A percentile compares a stretch with the other conserved stretches of the same genome.
These are phyloP conservation scores for Clathrospora elynae DNA, from an alignment of 2,329 filamentous ascomycete species.

Conservation along the genomic window DNA sequence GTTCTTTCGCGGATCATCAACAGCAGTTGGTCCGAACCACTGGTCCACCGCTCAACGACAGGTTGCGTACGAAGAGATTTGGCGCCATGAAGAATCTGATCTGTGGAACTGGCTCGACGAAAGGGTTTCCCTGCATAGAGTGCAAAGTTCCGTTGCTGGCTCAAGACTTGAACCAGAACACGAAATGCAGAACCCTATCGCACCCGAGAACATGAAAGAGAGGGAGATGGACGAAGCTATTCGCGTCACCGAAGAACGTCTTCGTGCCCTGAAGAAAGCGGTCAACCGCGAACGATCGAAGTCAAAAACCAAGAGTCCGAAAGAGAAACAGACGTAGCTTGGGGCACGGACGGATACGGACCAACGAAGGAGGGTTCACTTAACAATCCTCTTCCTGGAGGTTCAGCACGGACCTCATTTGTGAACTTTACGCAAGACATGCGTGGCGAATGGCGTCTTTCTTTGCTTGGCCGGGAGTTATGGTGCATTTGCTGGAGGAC, in stretches of 20 bases:
- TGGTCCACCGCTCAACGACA: conserved; percentile 66
- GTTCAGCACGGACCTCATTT: neutral
- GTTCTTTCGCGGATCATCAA: conserved; percentile 45
- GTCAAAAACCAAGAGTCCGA: conserved; percentile 25
- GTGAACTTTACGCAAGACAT: conserved; percentile 11
- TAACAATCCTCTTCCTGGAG: neutral
- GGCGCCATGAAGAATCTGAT: conserved; percentile 83
- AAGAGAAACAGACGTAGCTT: conserved; percentile 23
- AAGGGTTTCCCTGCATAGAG: conserved; percentile 72
- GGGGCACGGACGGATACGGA: neutral
- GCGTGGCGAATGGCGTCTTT: conserved; percentile 16
- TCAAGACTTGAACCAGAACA: conserved; percentile 35
- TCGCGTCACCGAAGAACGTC: conserved; percentile 80
- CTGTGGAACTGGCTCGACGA: conserved; percentile 95
- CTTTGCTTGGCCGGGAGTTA: conserved; percentile 1
- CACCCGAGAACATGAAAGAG: conserved; percentile 65
- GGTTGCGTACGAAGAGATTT: conserved; percentile 90
- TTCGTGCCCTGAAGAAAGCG: conserved; percentile 76
- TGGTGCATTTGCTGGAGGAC: conserved; percentile 3
- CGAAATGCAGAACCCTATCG: conserved; percentile 59
- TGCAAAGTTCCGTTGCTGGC: conserved; percentile 33
- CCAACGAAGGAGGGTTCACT: neutral
- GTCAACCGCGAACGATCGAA: conserved; percentile 50
- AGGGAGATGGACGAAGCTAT: conserved; percentile 81
- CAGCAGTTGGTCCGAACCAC: conserved; percentile 36